These are phyloP conservation scores for Drechslerella coelobrocha DNA, from an alignment of 2,329 filamentous ascomycete genomes.

Conservation along the genomic window DNA sequence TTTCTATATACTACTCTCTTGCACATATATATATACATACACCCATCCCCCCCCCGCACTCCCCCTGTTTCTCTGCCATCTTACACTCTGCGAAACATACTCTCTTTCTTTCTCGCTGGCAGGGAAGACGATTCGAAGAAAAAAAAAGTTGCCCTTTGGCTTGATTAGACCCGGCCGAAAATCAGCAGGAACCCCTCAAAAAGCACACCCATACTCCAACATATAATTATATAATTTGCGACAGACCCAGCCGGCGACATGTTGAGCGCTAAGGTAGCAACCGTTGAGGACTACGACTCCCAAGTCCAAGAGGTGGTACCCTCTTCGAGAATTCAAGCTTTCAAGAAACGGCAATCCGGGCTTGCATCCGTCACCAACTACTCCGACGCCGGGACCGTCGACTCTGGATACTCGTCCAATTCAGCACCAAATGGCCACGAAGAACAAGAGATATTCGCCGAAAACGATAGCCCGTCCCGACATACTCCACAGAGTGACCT, in stretches of 20 bases:
- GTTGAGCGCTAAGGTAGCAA: conserved; percentile 41
- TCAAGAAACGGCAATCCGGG: conserved; percentile 52
- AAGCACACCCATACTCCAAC: conserved; percentile 19
- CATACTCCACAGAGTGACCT: conserved; percentile 53
- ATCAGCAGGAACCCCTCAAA: conserved; percentile 28
- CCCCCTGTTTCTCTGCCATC: conserved; percentile 25
- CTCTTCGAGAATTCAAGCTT: conserved; percentile 48
- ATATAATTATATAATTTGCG: conserved; percentile 15
- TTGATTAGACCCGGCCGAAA: conserved; percentile 39
- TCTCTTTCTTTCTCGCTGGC: conserved; percentile 45
- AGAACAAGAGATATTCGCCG: conserved; percentile 38
- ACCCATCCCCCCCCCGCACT: conserved; percentile 38
- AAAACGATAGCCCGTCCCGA: conserved; percentile 43
- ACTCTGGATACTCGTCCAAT: conserved; percentile 54
- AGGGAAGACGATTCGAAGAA: conserved; percentile 51
- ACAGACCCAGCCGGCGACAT: conserved; percentile 29
- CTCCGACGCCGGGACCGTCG: conserved; percentile 52
- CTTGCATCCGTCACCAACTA: conserved; percentile 52
- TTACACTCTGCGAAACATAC: conserved; percentile 17
- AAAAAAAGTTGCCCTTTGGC: conserved; percentile 47
- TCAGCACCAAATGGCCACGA: conserved; percentile 51
- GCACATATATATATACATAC: conserved; percentile 47
- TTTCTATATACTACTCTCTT: conserved; percentile 42
- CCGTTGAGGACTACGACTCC: conserved; percentile 55
- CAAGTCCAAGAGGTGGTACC: conserved; percentile 53